phyloP scores from a whole-genome alignment of 2,329 filamentous ascomycete species.

The Aspergillus neoniger region DNA sequence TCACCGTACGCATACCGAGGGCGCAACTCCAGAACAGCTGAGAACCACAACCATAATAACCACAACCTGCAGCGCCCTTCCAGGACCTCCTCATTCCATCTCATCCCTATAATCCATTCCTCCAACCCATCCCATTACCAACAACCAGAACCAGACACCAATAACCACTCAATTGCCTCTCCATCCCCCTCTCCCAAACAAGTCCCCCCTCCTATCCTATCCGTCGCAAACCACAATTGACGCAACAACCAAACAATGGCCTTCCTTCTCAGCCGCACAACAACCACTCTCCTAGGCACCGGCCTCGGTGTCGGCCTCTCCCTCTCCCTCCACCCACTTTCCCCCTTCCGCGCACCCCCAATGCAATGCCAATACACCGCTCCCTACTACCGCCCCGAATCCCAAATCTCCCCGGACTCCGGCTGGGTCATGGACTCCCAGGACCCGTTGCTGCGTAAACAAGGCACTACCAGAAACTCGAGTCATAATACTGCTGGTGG shows the following conservation, averaged over 20 bases:
- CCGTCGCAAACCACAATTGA: background rate
- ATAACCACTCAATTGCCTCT: background rate
- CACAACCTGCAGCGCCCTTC: background rate
- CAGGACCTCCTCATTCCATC: constrained; percentile 17
- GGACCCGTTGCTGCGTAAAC: constrained; percentile 28
- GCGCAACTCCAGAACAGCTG: background rate
- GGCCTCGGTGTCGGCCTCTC: constrained; percentile 39
- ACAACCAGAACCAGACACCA: background rate
- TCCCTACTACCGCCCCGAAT: constrained; percentile 25
- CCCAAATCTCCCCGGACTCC: constrained; percentile 22
- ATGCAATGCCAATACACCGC: constrained; percentile 42
- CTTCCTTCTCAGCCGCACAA: constrained; percentile 28
- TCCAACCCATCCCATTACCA: background rate
- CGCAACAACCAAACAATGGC: constrained; percentile 24
- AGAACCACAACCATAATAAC: constrained; percentile 5
- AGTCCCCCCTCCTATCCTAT: background rate
- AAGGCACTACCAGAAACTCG: constrained; percentile 22
- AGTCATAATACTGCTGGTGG: background rate
- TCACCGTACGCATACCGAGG: constrained; percentile 12
- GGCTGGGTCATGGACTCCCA: constrained; percentile 30
- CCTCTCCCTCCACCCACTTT: constrained; percentile 36
- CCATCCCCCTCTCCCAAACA: background rate
- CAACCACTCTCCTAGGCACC: constrained; percentile 35
- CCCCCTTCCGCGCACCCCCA: constrained; percentile 36
- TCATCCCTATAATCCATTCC: background rate